Conservation (phyloP, 2,329 filamentous ascomycete species). For the Pochonia chlamydosporia region DNA sequence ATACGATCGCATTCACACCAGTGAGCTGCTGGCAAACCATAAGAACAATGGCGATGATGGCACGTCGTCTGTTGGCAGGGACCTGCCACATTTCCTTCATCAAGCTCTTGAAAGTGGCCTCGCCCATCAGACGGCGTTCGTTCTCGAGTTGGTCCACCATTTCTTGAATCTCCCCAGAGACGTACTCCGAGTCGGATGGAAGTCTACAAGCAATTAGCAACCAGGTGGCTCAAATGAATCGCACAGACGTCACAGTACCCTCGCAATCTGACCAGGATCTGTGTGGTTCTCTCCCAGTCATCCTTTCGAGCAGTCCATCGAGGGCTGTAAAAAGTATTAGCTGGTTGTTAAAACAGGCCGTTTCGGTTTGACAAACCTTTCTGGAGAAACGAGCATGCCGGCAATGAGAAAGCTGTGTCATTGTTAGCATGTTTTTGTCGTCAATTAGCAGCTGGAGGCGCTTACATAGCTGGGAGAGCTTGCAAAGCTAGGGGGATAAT, state of each 20-base stretch:
- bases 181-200: conserved; percentile 46
- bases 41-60: conserved; percentile 53
- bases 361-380: conserved; percentile 24
- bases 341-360: neutral
- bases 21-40: conserved; percentile 72
- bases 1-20: conserved; percentile 43
- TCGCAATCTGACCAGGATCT: conserved; percentile 47
- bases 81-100: conserved; percentile 60
- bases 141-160: conserved; percentile 57
- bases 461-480: conserved; percentile 52
- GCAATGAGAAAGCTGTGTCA: conserved; percentile 40
- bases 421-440: neutral
- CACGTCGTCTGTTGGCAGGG: conserved; percentile 56
- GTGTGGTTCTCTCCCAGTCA: conserved; percentile 58
- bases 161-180: conserved; percentile 54
- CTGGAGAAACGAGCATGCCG: conserved; percentile 55
- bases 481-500: conserved; percentile 61
- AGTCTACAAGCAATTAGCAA: conserved; percentile 28
- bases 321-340: conserved; percentile 42
- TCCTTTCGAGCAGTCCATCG: conserved; percentile 64
- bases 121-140: conserved; percentile 52
- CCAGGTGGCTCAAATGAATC: neutral
- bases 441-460: neutral
- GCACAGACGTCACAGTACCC: conserved; percentile 17
- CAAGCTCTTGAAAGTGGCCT: conserved; percentile 48